These are phyloP conservation scores for Lodderomyces parapsilosis DNA, from an alignment of 1,139 yeast genomes.

Conservation along the genomic window DNA sequence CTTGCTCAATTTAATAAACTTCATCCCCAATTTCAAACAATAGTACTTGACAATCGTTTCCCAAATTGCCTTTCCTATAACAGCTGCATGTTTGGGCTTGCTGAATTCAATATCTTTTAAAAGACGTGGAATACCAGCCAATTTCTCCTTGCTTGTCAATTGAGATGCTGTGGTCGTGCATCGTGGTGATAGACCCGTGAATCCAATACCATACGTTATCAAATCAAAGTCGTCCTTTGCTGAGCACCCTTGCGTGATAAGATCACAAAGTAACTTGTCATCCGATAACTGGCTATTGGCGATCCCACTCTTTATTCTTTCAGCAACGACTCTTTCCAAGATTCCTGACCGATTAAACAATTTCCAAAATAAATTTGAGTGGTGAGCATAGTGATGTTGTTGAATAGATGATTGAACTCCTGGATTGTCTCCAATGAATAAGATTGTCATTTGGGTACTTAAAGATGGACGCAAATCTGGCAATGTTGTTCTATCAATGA, in stretches of 20 bases:
- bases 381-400: conserved; percentile 78
- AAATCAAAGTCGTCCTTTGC: conserved; percentile 48
- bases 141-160: conserved; percentile 51
- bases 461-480: conserved; percentile 38
- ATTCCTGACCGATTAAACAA: conserved; percentile 54
- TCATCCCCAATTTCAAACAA: conserved; percentile 9
- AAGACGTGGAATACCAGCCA: conserved; percentile 53
- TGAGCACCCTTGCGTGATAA: conserved; percentile 40
- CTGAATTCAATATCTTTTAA: conserved; percentile 41
- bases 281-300: no score
- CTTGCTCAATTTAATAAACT: conserved; percentile 22
- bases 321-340: conserved; percentile 24
- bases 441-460: conserved; percentile 32
- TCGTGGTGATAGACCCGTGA: conserved; percentile 67
- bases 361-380: conserved; percentile 69
- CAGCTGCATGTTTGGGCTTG: conserved; percentile 46
- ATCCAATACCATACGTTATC: conserved; percentile 54
- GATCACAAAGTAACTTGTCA: no score
- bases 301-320: no score
- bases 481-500: conserved; percentile 3
- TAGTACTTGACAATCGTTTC: conserved; percentile 49
- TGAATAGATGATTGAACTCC: conserved; percentile 60
- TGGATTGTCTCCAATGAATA: conserved; percentile 76
- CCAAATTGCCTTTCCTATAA: conserved; percentile 83
- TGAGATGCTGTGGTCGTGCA: conserved; percentile 65